phyloP scores from a whole-genome alignment of 108 stramenopile species.

The Cyclotella kingstonii region DNA sequence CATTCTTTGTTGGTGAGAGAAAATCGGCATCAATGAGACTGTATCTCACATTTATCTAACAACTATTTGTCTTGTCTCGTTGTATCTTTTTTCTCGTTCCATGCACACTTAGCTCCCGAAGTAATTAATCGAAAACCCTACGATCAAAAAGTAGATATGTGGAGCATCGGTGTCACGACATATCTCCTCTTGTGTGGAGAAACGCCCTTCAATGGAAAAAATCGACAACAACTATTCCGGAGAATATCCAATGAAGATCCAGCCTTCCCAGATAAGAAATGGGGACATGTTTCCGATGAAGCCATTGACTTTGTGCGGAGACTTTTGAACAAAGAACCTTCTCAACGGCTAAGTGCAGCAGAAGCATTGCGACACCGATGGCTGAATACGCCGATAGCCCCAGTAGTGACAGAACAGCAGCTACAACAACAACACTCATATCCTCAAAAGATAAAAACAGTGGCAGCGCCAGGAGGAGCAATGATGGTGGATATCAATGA shows the following conservation, averaged over 20 bases:
- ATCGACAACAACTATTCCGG: constrained; percentile 61
- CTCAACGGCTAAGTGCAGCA: constrained; percentile 57
- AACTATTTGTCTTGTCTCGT: neutral
- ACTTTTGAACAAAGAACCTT: constrained; percentile 59
- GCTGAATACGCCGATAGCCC: constrained; percentile 22
- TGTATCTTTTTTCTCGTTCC: neutral
- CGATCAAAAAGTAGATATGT: constrained; percentile 80
- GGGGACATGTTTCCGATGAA: constrained; percentile 67
- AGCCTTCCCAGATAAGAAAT: constrained; percentile 68
- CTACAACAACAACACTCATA: constrained; percentile 4
- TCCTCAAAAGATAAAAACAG: neutral
- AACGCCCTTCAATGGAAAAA: constrained; percentile 84
- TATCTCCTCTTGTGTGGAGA: constrained; percentile 83
- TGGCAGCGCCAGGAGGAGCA: neutral
- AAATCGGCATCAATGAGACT: neutral
- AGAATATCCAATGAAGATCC: constrained; percentile 57
- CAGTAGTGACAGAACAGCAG: neutral
- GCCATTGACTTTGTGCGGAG: constrained; percentile 71
- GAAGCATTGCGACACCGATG: constrained; percentile 68
- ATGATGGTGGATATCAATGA: constrained; percentile 1
- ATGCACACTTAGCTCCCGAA: constrained; percentile 54
- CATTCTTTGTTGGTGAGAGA: constrained; percentile 83
- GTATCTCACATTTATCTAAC: neutral
- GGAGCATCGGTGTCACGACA: constrained; percentile 87
- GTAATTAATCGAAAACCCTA: constrained; percentile 76